Percentiles rank a stretch among this genome's conserved stretches.
Conservation (phyloP, 2,329 filamentous ascomycete species). For the Colletotrichum incanum region DNA sequence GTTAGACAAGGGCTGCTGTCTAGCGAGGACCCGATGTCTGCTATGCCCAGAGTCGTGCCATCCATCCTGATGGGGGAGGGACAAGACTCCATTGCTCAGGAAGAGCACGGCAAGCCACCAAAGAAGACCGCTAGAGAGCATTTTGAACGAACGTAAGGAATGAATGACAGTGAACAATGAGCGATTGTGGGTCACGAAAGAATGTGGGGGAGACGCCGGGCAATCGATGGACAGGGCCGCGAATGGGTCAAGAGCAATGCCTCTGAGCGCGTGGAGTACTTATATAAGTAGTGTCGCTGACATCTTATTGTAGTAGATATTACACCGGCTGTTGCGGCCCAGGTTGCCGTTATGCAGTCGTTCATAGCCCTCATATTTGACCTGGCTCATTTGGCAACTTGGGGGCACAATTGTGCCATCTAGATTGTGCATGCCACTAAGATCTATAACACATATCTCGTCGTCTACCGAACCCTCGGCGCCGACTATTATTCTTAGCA, state of each 20-base stretch:
- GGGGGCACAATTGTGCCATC: too few relatives aligned
- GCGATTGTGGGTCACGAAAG: neutral
- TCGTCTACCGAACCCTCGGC: too few relatives aligned
- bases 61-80: neutral
- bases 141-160: neutral
- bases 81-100: neutral
- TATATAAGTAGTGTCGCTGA: neutral
- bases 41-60: neutral
- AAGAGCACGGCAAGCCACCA: neutral
- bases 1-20: conserved; percentile 14
- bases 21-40: neutral
- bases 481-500: too few relatives aligned
- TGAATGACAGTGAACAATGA: neutral
- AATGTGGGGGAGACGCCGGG: neutral
- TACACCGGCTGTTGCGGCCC: neutral
- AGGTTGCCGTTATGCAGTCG: too few relatives aligned
- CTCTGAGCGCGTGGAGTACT: neutral
- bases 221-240: neutral
- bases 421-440: too few relatives aligned
- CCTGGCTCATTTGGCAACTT: too few relatives aligned
- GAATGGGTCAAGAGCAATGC: neutral
- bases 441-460: too few relatives aligned
- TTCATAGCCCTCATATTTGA: too few relatives aligned
- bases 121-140: neutral
- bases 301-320: neutral